Evolutionary conservation across 495 filamentous ascomycete genomes (phyloP).

Genomic region (Aspergillus heteromorphus): DNA sequence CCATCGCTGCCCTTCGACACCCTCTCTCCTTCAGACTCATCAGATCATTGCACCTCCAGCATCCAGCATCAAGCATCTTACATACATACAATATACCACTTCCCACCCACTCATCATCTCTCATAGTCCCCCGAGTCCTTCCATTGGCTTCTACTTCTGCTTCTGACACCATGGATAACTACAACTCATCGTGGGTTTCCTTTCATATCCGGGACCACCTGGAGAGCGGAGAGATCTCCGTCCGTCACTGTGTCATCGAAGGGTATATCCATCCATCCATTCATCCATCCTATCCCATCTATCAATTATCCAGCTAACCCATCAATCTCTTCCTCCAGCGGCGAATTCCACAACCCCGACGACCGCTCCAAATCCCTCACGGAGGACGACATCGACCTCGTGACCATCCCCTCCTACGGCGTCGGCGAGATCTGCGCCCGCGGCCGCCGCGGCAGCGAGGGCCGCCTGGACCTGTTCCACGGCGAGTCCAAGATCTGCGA

Average conservation of each 20-base stretch:
- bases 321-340: constrained; percentile 15
- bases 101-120: background rate
- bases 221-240: constrained; percentile 23
- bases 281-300: background rate
- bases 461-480: constrained; percentile 34
- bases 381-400: constrained; percentile 33
- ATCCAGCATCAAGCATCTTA: background rate
- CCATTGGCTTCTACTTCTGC: background rate
- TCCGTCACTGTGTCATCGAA: constrained; percentile 32
- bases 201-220: constrained; percentile 38
- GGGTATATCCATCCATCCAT: constrained; percentile 19
- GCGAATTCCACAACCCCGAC: constrained; percentile 27
- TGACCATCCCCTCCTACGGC: constrained; percentile 27
- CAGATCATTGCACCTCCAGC: too few species aligned
- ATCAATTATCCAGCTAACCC: background rate
- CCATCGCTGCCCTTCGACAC: too few species aligned
- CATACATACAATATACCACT: too few species aligned
- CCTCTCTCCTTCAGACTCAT: too few species aligned
- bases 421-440: constrained; percentile 33
- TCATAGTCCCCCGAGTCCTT: background rate
- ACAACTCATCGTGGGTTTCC: constrained; percentile 29
- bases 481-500: constrained; percentile 36
- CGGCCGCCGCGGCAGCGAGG: constrained; percentile 34
- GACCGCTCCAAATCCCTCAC: constrained; percentile 25
- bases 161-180: background rate